These are phyloP conservation scores for Colletotrichum eremochloae DNA, from an alignment of 2,329 filamentous ascomycete genomes.

Conservation along the genomic window DNA sequence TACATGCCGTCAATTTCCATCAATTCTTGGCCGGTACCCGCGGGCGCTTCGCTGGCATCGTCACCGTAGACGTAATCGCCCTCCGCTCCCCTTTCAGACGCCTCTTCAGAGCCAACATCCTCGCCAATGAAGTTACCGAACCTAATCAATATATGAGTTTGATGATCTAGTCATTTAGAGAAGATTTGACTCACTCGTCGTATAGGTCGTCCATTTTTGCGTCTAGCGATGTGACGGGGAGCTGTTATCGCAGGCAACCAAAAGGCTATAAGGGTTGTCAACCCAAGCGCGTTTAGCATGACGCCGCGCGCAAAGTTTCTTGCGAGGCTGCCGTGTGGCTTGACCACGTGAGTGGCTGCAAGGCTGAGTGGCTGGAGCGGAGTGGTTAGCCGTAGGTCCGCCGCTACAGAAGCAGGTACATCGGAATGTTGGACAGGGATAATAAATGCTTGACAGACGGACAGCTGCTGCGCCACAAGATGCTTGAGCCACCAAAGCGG, in stretches of 20 bases:
- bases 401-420: conserved; percentile 35
- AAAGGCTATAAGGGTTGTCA: conserved; percentile 19
- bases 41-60: conserved; percentile 74
- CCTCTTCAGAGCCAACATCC: conserved; percentile 85
- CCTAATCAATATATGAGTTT: conserved; percentile 61
- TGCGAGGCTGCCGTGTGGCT: conserved; percentile 39
- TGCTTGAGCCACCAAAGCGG: conserved; percentile 10
- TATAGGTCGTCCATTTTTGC: conserved; percentile 91
- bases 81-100: conserved; percentile 82
- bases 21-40: conserved; percentile 80
- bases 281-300: conserved; percentile 33
- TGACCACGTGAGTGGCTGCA: conserved; percentile 27
- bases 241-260: conserved; percentile 21
- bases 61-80: conserved; percentile 87
- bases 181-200: conserved; percentile 77
- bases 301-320: conserved; percentile 43
- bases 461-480: conserved; percentile 38
- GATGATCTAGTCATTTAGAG: not conserved
- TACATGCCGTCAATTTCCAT: conserved; percentile 90
- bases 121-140: conserved; percentile 99
- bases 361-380: conserved; percentile 35
- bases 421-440: not conserved
- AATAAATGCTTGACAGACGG: conserved; percentile 17
- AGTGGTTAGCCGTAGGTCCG: conserved; percentile 9
- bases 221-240: conserved; percentile 35